Evolutionary conservation across 768 basidiomycete genomes (phyloP), one percentile per base, ranked within the genome.

Genomic region (Lyophyllum decastes): DNA sequence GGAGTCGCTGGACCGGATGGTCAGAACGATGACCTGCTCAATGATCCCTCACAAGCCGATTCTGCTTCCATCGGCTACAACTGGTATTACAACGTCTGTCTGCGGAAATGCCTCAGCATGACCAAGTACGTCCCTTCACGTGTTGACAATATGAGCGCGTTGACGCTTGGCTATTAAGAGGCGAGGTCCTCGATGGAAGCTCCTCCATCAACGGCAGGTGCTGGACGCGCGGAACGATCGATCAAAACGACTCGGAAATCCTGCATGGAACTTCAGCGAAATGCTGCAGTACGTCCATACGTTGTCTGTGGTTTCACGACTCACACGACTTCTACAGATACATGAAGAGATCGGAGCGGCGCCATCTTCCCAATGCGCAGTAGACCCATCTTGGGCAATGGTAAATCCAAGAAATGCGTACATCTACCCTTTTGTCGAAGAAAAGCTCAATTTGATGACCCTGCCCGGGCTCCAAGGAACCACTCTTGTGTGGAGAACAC

Each of bases 171-270:
- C 5, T 5, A 1, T 27, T 14, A 33, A 64, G 63, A 47, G 63
- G 63, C 10, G 62, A 64, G 26, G 63, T 59, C 7, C 47, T 64
- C 0, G 63, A 61, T 8, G 63, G 63, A n/a, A 61, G 61, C 26
- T 64, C 63, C 11, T 56, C 60, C 24, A 61, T 64, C 27, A 64
- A 64, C 30, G 60, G 61, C 7, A 61, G 61, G 63, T 55, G 57
- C 24, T 64, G 63, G 63, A 64, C 63, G 7, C 60, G 63, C 12
- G 63, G 53, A 17, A 64, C 60, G 5, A 54, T 61, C 17, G 54
- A 59, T 33, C 63, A 64, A 21, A 64, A 47, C 19, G 55, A 26
- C 63, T 64, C 14, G 63, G 63, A 2, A 64, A 64, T 22, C 61
- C 63, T n/a, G 63, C 61, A 12, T 64, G 63, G 63, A 64, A 64